phyloP scores from a whole-genome alignment of 345 rosid species.

The Acer yangbiense region DNA sequence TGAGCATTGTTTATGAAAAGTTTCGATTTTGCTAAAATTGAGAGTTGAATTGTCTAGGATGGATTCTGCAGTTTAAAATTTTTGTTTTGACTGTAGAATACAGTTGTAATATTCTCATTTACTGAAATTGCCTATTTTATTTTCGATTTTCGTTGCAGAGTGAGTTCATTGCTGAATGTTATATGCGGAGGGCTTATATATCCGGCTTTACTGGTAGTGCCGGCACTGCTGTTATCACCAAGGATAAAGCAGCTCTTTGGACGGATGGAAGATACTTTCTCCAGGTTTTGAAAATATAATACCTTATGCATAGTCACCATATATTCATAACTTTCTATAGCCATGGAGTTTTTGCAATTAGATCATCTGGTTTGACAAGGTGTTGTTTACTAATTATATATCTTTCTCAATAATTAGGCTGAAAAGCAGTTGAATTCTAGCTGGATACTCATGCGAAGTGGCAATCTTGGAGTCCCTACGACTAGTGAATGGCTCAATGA shows the following conservation, averaged over 20 bases:
- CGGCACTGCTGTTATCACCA: constrained; percentile 86
- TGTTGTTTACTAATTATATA: neutral
- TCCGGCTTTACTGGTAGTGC: constrained; percentile 97
- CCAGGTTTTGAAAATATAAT: constrained; percentile 57
- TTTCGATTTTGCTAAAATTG: neutral
- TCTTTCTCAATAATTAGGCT: constrained; percentile 49
- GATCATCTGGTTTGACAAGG: neutral
- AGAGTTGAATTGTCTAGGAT: neutral
- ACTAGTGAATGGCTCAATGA: constrained; percentile 89
- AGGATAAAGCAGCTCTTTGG: constrained; percentile 94
- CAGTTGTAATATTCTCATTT: neutral
- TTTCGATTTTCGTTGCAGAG: constrained; percentile 50
- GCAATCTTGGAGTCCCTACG: constrained; percentile 83
- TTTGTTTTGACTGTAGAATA: neutral
- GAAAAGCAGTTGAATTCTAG: constrained; percentile 76
- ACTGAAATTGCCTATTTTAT: neutral
- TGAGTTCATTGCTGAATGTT: constrained; percentile 97
- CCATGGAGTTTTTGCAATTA: neutral
- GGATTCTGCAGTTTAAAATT: neutral
- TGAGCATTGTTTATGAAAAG: neutral
- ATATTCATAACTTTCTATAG: too few species aligned
- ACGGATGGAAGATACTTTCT: constrained; percentile 98
- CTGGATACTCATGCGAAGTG: constrained; percentile 97
- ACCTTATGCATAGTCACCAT: too few species aligned
- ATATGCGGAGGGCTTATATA: constrained; percentile 73